Conservation (phyloP, 176 grass and related monocot species). For the Saccharum officinarum region DNA sequence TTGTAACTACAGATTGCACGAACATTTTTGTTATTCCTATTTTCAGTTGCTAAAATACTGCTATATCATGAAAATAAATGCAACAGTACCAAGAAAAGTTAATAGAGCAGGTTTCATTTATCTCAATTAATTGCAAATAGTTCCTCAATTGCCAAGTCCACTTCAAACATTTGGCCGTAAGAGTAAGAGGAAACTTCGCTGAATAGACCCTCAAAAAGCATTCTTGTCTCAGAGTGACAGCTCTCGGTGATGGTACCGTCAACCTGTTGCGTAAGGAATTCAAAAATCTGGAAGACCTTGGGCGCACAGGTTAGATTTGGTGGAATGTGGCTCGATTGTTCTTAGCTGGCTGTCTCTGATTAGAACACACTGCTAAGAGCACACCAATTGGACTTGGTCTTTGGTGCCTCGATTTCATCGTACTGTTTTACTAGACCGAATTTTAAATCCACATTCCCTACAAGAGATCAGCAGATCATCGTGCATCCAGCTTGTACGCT, state of each 20-base stretch:
- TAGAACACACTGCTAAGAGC: neutral
- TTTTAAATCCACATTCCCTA: neutral
- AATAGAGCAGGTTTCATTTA: neutral
- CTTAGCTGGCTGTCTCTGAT: conserved; percentile 19
- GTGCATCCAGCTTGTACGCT: neutral
- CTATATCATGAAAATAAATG: neutral
- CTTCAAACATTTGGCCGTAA: neutral
- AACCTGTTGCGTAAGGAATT: neutral
- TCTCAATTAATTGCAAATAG: neutral
- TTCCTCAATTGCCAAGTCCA: neutral
- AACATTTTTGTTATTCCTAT: neutral
- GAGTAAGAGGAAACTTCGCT: conserved; percentile 11
- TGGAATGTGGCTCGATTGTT: neutral
- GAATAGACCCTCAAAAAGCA: neutral
- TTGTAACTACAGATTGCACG: neutral
- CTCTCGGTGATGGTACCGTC: neutral
- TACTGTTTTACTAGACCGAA: neutral
- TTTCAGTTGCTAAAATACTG: neutral
- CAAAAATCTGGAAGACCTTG: neutral
- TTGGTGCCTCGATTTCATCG: neutral
- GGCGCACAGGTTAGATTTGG: neutral
- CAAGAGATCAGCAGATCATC: neutral
- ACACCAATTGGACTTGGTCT: neutral
- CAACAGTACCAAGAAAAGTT: neutral
- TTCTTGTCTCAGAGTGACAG: neutral